Conservation (phyloP, 2,329 filamentous ascomycete genomes). For the Phialophora expanda region DNA sequence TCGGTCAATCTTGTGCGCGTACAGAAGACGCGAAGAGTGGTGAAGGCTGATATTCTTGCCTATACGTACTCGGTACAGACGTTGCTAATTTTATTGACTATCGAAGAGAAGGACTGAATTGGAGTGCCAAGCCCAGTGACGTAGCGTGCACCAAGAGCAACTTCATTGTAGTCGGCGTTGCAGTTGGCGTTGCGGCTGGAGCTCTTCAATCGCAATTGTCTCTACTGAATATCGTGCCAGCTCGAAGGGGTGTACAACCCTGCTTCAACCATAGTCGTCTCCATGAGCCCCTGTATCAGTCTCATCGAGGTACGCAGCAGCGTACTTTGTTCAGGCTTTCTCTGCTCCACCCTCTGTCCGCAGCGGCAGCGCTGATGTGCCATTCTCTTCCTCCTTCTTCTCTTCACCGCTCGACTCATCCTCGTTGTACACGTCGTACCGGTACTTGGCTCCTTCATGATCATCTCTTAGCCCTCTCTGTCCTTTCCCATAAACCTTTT, state of each 20-base stretch:
- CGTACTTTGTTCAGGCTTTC: background rate
- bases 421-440: constrained; percentile 67
- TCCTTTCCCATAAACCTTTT: constrained; percentile 67
- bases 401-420: constrained; percentile 46
- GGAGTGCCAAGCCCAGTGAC: constrained; percentile 1
- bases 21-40: background rate
- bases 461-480: constrained; percentile 63
- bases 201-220: background rate
- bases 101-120: background rate
- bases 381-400: constrained; percentile 11
- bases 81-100: background rate
- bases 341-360: constrained; percentile 4
- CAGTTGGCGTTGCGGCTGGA: background rate
- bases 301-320: background rate
- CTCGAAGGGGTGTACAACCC: background rate
- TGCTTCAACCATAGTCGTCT: background rate
- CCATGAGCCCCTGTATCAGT: background rate
- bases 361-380: constrained; percentile 6
- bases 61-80: background rate
- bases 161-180: background rate
- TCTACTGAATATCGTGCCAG: background rate
- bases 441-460: constrained; percentile 64
- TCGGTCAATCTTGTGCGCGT: background rate
- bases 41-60: background rate
- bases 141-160: background rate